Evolutionary conservation across 768 basidiomycete species (phyloP).

Genomic region (Clitopilus hobsonii): DNA sequence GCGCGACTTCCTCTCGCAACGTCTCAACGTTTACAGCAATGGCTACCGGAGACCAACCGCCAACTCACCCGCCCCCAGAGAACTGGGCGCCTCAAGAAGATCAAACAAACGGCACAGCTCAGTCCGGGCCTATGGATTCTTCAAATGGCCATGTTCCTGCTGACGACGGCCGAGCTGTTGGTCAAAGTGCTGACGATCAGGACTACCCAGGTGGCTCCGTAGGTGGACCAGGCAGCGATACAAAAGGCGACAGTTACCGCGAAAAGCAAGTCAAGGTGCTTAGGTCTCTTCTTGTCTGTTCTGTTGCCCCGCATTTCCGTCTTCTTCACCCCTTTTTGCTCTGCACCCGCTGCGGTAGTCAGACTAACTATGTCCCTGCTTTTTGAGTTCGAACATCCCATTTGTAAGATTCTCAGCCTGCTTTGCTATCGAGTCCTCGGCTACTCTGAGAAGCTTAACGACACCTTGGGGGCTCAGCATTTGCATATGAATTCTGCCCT

Average conservation of each 20-base stretch:
- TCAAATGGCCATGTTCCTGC: constrained; percentile 43
- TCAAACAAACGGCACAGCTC: constrained; percentile 29
- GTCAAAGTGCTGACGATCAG: constrained; percentile 43
- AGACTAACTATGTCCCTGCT: constrained; percentile 30
- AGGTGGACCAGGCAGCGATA: constrained; percentile 33
- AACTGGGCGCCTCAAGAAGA: constrained; percentile 52
- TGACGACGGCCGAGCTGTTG: constrained; percentile 41
- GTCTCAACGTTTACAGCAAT: constrained; percentile 11
- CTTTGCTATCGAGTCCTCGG: constrained; percentile 21
- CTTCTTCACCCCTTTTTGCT: constrained; percentile 8
- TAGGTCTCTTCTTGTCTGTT: constrained; percentile 52
- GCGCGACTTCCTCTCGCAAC: constrained; percentile 8
- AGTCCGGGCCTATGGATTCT: constrained; percentile 38
- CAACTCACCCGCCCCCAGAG: constrained; percentile 32
- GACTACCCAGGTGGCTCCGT: constrained; percentile 50
- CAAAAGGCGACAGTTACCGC: constrained; percentile 47
- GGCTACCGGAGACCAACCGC: constrained; percentile 14
- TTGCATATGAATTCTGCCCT: constrained; percentile 29
- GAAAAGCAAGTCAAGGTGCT: constrained; percentile 88
- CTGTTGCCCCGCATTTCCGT: constrained; percentile 17
- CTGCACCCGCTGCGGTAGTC: constrained; percentile 20
- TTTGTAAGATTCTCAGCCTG: constrained; percentile 30
- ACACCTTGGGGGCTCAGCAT: constrained; percentile 38
- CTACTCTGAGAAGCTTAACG: constrained; percentile 35
- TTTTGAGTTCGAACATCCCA: constrained; percentile 26